These are phyloP conservation scores for Hypoxylon sp. DNA, from an alignment of 2,329 filamentous ascomycete genomes.

Conservation along the genomic window DNA sequence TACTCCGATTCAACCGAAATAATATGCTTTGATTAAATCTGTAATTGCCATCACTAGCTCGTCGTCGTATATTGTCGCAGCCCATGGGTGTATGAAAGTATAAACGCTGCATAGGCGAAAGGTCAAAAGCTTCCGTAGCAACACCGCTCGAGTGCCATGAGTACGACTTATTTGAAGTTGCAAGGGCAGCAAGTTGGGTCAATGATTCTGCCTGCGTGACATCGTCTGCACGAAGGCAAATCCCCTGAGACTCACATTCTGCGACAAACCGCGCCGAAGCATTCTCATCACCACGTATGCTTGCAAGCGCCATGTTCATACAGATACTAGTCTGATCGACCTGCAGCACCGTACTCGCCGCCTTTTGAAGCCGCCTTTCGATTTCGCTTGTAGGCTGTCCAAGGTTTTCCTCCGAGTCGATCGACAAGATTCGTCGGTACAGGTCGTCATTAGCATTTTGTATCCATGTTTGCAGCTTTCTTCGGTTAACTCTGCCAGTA, in stretches of 20 bases:
- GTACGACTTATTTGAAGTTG: conserved; percentile 53
- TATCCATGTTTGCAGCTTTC: conserved; percentile 67
- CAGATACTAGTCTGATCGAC: conserved; percentile 59
- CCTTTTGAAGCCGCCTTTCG: conserved; percentile 59
- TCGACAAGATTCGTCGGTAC: conserved; percentile 63
- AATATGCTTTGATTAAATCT: conserved; percentile 68
- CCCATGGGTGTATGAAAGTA: conserved; percentile 66
- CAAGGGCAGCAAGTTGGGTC: conserved; percentile 58
- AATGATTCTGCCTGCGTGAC: conserved; percentile 58
- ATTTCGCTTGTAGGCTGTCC: conserved; percentile 57
- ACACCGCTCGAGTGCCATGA: conserved; percentile 55
- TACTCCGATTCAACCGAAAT: conserved; percentile 61
- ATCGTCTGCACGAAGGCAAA: conserved; percentile 57
- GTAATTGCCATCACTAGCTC: conserved; percentile 56
- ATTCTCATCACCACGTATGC: conserved; percentile 60
- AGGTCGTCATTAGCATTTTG: conserved; percentile 66
- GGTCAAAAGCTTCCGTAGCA: conserved; percentile 59
- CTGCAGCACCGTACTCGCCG: conserved; percentile 58
- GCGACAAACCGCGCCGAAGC: conserved; percentile 59
- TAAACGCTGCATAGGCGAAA: conserved; percentile 69
- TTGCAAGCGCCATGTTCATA: conserved; percentile 60
- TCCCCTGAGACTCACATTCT: conserved; percentile 58
- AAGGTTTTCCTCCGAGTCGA: conserved; percentile 58
- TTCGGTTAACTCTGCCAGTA: conserved; percentile 59
- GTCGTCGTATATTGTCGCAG: conserved; percentile 53